A percentile compares a stretch with the other conserved stretches of the same genome.
Evolutionary conservation across 2,329 filamentous ascomycete species (phyloP).

Genomic region (Epicoccum nigrum): DNA sequence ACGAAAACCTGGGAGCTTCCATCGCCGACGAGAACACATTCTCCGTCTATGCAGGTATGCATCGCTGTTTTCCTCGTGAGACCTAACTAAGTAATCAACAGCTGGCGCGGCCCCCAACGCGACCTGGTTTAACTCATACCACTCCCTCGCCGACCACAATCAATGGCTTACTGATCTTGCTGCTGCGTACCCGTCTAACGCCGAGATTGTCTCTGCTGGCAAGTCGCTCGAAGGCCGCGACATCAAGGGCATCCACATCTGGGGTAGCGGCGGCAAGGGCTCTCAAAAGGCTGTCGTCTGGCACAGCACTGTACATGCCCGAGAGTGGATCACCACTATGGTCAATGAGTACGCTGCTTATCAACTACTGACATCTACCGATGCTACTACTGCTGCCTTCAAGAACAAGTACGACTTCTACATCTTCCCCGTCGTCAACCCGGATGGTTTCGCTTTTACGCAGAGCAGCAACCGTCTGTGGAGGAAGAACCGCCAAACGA

Average conservation of each 20-base stretch:
- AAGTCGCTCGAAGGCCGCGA: constrained; percentile 46
- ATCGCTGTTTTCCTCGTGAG: neutral
- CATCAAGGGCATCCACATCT: constrained; percentile 49
- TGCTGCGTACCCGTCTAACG: constrained; percentile 43
- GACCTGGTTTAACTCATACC: constrained; percentile 48
- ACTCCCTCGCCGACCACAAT: constrained; percentile 43
- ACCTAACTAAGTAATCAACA: constrained; percentile 26
- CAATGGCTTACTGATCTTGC: constrained; percentile 45
- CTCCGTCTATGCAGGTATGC: constrained; percentile 40
- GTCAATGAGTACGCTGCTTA: constrained; percentile 46
- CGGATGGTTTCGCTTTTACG: constrained; percentile 48
- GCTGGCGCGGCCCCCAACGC: constrained; percentile 36
- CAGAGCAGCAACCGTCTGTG: constrained; percentile 48
- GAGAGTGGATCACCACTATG: constrained; percentile 48
- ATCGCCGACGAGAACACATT: constrained; percentile 42
- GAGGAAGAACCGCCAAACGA: constrained; percentile 48
- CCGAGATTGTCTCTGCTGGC: constrained; percentile 44
- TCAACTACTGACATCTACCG: constrained; percentile 42
- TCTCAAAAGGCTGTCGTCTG: constrained; percentile 46
- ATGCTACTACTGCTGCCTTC: constrained; percentile 45
- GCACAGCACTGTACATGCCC: constrained; percentile 48
- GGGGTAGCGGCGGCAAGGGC: constrained; percentile 46
- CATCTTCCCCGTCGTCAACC: constrained; percentile 54
- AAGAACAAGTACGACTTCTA: constrained; percentile 71
- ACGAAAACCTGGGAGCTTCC: constrained; percentile 46